Percentiles rank a stretch among this genome's conserved stretches.
Conservation (phyloP, 1,139 yeast species). For the Hansenula sp. region DNA sequence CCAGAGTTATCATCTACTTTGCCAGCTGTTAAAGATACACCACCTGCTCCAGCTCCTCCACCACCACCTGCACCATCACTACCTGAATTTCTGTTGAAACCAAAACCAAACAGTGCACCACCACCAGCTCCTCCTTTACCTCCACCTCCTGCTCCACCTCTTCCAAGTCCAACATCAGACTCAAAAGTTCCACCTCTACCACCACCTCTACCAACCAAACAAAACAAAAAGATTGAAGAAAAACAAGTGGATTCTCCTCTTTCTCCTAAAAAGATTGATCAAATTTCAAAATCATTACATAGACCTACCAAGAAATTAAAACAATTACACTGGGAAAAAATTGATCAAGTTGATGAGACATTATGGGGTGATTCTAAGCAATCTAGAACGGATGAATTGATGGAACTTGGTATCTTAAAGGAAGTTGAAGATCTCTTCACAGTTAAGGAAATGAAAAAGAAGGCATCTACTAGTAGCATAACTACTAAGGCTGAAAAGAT, state of each 20-base stretch:
- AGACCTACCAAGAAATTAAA: constrained; percentile 68
- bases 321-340: constrained; percentile 94
- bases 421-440: constrained; percentile 76
- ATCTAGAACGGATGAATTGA: constrained; percentile 48
- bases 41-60: constrained; percentile 30
- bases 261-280: constrained; percentile 8
- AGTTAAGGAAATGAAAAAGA: constrained; percentile 35
- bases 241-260: neutral
- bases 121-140: constrained; percentile 21
- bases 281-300: constrained; percentile 18
- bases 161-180: constrained; percentile 9
- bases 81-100: constrained; percentile 10
- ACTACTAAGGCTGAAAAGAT: constrained; percentile 38
- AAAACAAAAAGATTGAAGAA: neutral
- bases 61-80: constrained; percentile 27
- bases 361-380: constrained; percentile 59
- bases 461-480: constrained; percentile 23
- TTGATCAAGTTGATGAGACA: constrained; percentile 65
- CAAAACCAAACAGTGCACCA: constrained; percentile 24
- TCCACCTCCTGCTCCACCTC: constrained; percentile 23
- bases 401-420: constrained; percentile 66
- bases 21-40: constrained; percentile 10
- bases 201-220: constrained; percentile 3
- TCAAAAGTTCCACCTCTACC: constrained; percentile 25
- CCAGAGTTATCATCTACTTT: constrained; percentile 10